Evolutionary conservation across 2,329 filamentous ascomycete genomes (phyloP), one percentile per base, ranked within the genome.

Genomic region (Fusarium liriodendri): DNA sequence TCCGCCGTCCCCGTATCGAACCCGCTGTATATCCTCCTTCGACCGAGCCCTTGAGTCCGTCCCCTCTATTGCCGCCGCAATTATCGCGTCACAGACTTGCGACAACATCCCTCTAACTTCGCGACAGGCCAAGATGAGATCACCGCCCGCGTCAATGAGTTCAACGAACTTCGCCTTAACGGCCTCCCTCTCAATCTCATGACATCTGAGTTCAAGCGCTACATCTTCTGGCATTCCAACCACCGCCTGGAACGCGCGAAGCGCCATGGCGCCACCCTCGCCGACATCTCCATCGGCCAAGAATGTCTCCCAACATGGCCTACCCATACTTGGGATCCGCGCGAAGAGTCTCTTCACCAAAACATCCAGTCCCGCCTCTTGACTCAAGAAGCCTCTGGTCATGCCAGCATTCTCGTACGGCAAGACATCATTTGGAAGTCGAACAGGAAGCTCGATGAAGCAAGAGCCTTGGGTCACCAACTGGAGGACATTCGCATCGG

Each of bases 261-360:
- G 11, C 16, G 20, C 1, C 62, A 68, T 0, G 74, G 74, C 5
- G 25, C 75, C 2, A 3, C 11, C 1, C 58, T 82, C 1, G 32
- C 45, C 1, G 70, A 78, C 0, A 63, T 83, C 6, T 60, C 37
- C 29, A 75, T 82, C 4, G 80, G 75, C 3, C 61, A 74, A 0
- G 77, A 83, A 29, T 82, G 82, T 7, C 70, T 82, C 3, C 79
- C 79, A 0, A 67, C 72, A 4, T 83, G 81, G 82, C 27, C 67
- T 1, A 65, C 59, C 8, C 61, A 66, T 16, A 59, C 54, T 1
- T 82, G 79, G 79, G 78, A 81, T 37, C 70, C 79, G 0, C 52
- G 66, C 1, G 25, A 25, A 4, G 72, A 77, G 22, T 71, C 77
- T 5, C 64, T 82, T 5, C 79, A 82, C 35, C 25, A 57, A 1